Base-by-base conservation (phyloP, 2,329 filamentous ascomycete species). In the Thelonectria discophora region DNA sequence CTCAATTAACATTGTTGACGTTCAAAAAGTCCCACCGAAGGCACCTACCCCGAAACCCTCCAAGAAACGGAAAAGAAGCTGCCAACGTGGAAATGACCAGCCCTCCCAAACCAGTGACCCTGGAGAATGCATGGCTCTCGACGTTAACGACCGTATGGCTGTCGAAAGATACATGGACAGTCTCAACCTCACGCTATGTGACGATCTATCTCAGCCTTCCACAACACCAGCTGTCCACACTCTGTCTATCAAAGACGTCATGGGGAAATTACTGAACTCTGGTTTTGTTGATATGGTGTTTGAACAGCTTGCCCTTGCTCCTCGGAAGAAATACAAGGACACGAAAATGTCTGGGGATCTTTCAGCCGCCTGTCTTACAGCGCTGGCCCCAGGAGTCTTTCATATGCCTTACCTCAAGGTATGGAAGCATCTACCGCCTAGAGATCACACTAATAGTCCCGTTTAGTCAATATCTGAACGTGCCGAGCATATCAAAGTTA, bases 351-450 rank as follows among this genome's bases (percentile, higher is more conserved):
- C 58, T 6, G 57, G 66, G 2, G 59, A 58, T n/a, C 66, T 46
- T 11, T 43, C 62, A 15, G 43, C 65, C 3, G 62, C 64, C 12
- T 69, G 73, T 8, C 65, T 80, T 10, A 63, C 64, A 2, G 59
- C 57, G 3, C 47, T 79, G 6, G 70, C 71, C 4, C 78, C 78
- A 0, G 75, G 75, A 15, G 75, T 79, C 15, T 79, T 80, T 27
- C 65, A 78, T 51, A 66, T 75, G 24, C 65, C 69, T 15, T 78
- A 78, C 66, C 67, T 79, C 12, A 72, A 73, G 65, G 78, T 78
- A 68, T 37, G 58, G 2, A 12, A 9, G 5, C 18, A 5, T 17
- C 17, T 30, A 6, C 1, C 9, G 17, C 6, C 5, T n/a, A 3
- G 15, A 34, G 7, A 18, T 15, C 12, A 13, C 17, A 8, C 65